Conservation (phyloP, 163 green algal species). For the Scenedesmus sp. region DNA sequence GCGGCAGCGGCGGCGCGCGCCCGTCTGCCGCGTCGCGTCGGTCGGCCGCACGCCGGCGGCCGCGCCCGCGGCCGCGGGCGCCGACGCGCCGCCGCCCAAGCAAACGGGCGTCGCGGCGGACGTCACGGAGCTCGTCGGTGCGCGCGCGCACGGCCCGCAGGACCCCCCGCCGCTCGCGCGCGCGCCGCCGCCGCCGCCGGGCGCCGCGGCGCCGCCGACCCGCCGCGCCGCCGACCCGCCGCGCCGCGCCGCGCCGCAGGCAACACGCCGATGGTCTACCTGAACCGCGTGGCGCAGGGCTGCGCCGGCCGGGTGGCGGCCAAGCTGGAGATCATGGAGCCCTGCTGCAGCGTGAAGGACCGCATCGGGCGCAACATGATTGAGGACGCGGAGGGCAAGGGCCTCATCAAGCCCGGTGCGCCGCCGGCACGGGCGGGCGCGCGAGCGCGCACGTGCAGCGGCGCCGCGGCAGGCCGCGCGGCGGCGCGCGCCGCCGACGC, state of each 20-base stretch:
- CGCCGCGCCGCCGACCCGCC: too few species aligned
- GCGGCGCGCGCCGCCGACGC: neutral
- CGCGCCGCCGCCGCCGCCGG: too few species aligned
- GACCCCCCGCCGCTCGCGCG: too few species aligned
- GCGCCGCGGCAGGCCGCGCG: neutral
- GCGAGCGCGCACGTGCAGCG: neutral
- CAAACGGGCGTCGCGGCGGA: slow-evolving; percentile 5
- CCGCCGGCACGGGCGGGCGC: neutral
- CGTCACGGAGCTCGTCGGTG: slow-evolving; percentile 26
- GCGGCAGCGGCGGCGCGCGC: neutral
- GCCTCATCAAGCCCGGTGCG: slow-evolving; percentile 87
- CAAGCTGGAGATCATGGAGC: slow-evolving; percentile 98
- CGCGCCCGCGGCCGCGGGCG: neutral
- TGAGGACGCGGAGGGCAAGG: slow-evolving; percentile 80
- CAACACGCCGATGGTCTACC: slow-evolving; percentile 83
- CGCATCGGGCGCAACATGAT: slow-evolving; percentile 96
- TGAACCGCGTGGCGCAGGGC: slow-evolving; percentile 86
- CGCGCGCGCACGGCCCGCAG: too few species aligned
- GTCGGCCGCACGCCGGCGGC: neutral
- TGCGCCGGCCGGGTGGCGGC: slow-evolving; percentile 75
- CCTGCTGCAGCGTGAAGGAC: slow-evolving; percentile 92
- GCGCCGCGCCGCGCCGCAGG: slow-evolving; percentile 1
- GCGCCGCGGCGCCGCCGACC: too few species aligned
- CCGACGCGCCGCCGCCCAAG: neutral
- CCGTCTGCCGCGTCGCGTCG: slow-evolving; percentile 7